These are phyloP conservation scores for Apophysomyces ossiformis DNA, from an alignment of 371 early-diverging fungal genomes.

Conservation along the genomic window DNA sequence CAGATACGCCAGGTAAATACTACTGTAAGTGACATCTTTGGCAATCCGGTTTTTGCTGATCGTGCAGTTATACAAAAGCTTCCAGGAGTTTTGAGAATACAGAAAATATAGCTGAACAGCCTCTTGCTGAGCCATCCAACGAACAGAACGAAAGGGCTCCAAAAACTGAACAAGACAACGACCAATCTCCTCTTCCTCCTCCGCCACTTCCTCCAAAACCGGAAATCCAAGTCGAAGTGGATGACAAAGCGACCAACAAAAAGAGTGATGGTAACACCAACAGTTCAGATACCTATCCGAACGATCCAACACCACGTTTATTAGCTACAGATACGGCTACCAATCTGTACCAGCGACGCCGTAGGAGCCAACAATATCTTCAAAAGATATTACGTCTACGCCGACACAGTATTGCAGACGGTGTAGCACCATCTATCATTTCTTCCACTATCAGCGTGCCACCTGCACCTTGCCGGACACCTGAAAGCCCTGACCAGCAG, in stretches of 20 bases:
- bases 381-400: slow-evolving; percentile 1
- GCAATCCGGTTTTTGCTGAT: background rate
- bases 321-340: background rate
- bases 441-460: slow-evolving; percentile 4
- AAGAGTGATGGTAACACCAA: background rate
- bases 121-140: background rate
- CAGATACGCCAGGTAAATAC: background rate
- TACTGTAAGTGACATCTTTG: background rate
- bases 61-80: background rate
- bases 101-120: background rate
- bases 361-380: background rate
- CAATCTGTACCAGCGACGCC: background rate
- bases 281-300: background rate
- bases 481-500: background rate
- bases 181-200: background rate
- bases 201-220: background rate
- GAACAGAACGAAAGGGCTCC: background rate
- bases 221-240: background rate
- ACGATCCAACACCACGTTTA: background rate
- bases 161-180: background rate
- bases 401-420: slow-evolving; percentile 1
- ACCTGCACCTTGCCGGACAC: background rate
- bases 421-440: background rate
- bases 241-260: background rate
- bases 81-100: background rate